Base-by-base conservation (phyloP, 768 basidiomycete genomes). In the Holtermanniella nyarrowii region DNA sequence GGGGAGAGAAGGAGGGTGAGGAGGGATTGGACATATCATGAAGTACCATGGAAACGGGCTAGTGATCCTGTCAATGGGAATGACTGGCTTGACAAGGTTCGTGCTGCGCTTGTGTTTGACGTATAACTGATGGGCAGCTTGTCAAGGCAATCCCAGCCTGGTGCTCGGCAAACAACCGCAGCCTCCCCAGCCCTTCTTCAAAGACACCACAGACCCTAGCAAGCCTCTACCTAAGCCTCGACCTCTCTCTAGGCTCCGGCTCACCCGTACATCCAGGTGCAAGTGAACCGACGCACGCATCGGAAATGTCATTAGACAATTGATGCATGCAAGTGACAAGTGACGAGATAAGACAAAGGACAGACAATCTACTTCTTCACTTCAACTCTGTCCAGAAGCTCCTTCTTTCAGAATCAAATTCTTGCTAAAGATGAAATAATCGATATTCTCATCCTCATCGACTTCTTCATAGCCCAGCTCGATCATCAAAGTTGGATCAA, bases 1-100 rank as follows among this genome's bases (percentile, higher is more conserved):
- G 41, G 23, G 50, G 44, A 40, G n/a, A 12, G 16, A 40, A 23
- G 42, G 16, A 41, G 24, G 40, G 12, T 22, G 2, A 52, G 52
- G 48, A 47, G 55, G 45, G 63, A 65, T 55, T 65, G 63, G 63
- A 62, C 56, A 16, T 65, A 53, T 52, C 20, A n/a, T 3, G 63
- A 65, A 49, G 39, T n/a, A 4, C 46, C 58, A 2, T 65, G 63
- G 63, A 52, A 50, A 18, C 23, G 43, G 2, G 37, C n/a, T n/a
- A n/a, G n/a, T n/a, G n/a, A n/a, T n/a, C n/a, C n/a, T n/a, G n/a
- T n/a, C n/a, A n/a, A n/a, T n/a, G n/a, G n/a, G n/a, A n/a, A n/a
- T n/a, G n/a, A n/a, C n/a, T n/a, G n/a, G n/a, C n/a, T n/a, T n/a
- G n/a, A n/a, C n/a, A n/a, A n/a, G n/a, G n/a, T n/a, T n/a, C n/a